These are phyloP conservation scores for Turnera subulata DNA, from an alignment of 345 rosid species.

Conservation along the genomic window DNA sequence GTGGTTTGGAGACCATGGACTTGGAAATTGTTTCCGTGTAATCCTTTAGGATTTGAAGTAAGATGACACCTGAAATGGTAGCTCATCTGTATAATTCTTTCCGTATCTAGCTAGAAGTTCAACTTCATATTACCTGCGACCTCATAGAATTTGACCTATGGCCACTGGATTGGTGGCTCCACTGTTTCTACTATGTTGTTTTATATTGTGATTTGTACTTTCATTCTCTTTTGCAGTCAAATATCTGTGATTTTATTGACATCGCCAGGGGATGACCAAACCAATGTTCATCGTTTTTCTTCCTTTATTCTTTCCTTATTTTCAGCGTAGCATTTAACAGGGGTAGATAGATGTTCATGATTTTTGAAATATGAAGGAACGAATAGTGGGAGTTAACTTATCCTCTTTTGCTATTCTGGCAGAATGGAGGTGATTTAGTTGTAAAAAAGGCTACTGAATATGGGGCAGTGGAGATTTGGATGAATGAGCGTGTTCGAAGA, in stretches of 20 bases:
- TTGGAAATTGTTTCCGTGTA: too few species aligned
- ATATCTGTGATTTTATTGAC: too few species aligned
- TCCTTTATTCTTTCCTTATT: too few species aligned
- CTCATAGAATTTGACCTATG: too few species aligned
- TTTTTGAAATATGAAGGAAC: not conserved
- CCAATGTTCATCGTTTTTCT: not conserved
- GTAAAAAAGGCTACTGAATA: constrained; percentile 95
- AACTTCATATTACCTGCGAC: too few species aligned
- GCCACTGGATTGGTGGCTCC: too few species aligned
- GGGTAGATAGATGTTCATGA: not conserved
- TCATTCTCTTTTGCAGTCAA: not conserved
- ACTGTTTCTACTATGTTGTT: not conserved
- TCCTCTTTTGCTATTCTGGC: constrained; percentile 12
- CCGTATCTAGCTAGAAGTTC: too few species aligned
- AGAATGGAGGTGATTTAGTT: constrained; percentile 75
- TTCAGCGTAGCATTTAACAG: not conserved
- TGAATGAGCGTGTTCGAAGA: constrained; percentile 94
- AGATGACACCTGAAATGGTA: too few species aligned
- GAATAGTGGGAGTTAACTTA: not conserved
- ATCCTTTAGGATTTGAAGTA: too few species aligned
- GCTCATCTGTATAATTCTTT: too few species aligned
- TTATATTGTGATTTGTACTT: not conserved
- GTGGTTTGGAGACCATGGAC: too few species aligned
- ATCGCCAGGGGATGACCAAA: too few species aligned
- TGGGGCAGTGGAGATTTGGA: constrained; percentile 98